These are phyloP conservation scores for Colletotrichum sidae DNA, from an alignment of 2,329 filamentous ascomycete species.

Conservation along the genomic window DNA sequence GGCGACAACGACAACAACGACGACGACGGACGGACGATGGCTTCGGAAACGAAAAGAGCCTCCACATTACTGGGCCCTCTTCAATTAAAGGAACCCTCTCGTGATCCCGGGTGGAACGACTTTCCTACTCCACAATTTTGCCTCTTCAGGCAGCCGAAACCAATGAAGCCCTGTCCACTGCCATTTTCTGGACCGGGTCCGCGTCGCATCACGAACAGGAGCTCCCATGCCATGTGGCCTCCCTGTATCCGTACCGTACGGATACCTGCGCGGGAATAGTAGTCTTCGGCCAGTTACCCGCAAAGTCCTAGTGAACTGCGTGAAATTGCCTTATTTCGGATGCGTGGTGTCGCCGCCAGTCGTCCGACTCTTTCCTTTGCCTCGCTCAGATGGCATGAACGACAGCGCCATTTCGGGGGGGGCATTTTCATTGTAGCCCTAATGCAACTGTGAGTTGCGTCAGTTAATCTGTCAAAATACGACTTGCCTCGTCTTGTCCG, in stretches of 20 bases:
- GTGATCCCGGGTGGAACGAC: slow-evolving; percentile 35
- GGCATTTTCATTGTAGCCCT: not conserved
- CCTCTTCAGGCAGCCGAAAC: slow-evolving; percentile 29
- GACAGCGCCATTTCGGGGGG: slow-evolving; percentile 2
- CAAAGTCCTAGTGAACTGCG: slow-evolving; percentile 28
- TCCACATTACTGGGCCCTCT: slow-evolving; percentile 28
- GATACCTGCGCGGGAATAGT: slow-evolving; percentile 24
- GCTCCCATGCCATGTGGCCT: slow-evolving; percentile 35
- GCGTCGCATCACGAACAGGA: slow-evolving; percentile 27
- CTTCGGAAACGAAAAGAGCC: slow-evolving; percentile 28
- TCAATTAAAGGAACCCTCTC: slow-evolving; percentile 30
- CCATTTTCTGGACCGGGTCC: slow-evolving; percentile 21
- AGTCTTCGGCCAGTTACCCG: slow-evolving; percentile 18
- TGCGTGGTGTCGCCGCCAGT: slow-evolving; percentile 8
- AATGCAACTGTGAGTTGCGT: slow-evolving; percentile 1
- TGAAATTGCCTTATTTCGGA: slow-evolving; percentile 36
- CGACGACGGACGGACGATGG: not conserved
- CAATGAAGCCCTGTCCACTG: slow-evolving; percentile 15
- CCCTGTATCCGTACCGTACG: slow-evolving; percentile 17
- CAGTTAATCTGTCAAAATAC: not conserved
- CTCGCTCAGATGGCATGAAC: not conserved
- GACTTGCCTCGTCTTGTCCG: not conserved
- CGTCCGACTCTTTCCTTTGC: slow-evolving; percentile 11
- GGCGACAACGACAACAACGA: slow-evolving; percentile 16
- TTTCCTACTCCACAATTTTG: slow-evolving; percentile 35